These are phyloP conservation scores for Botrytis tulipae DNA, from an alignment of 2,329 filamentous ascomycete species.

Conservation along the genomic window DNA sequence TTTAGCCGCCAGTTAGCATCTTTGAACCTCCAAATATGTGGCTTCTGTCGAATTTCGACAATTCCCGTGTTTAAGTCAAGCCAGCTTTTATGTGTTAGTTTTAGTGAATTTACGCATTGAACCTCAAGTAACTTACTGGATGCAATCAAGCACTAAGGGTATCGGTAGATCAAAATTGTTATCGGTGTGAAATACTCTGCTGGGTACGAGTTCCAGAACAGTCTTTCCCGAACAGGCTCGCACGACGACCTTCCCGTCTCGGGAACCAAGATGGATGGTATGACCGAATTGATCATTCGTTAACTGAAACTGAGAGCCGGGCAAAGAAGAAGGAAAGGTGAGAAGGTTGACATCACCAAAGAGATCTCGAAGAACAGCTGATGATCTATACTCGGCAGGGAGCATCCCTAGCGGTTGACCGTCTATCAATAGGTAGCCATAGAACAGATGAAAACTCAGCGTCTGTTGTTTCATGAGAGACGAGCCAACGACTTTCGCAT, in stretches of 20 bases:
- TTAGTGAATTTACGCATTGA: too few species aligned
- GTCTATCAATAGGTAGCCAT: constrained; percentile 50
- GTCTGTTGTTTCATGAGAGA: constrained; percentile 34
- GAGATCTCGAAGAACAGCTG: constrained; percentile 46
- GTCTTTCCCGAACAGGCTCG: constrained; percentile 38
- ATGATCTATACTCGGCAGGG: constrained; percentile 49
- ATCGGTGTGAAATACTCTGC: constrained; percentile 34
- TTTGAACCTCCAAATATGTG: constrained; percentile 43
- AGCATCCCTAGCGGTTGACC: constrained; percentile 51
- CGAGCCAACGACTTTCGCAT: constrained; percentile 35
- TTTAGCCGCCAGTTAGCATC: constrained; percentile 44
- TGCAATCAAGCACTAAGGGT: constrained; percentile 49
- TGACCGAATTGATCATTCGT: constrained; percentile 41
- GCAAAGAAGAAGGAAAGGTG: constrained; percentile 50
- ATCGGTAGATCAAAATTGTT: constrained; percentile 49
- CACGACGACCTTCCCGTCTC: constrained; percentile 44
- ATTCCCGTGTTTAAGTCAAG: constrained; percentile 47
- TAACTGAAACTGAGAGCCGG: constrained; percentile 52
- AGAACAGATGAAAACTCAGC: constrained; percentile 47
- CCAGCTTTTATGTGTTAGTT: constrained; percentile 42
- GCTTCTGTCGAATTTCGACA: constrained; percentile 52
- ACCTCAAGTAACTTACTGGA: constrained; percentile 39
- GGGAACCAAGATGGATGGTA: constrained; percentile 55
- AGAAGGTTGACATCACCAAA: constrained; percentile 54
- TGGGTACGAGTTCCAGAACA: constrained; percentile 41